Evolutionary conservation across 768 basidiomycete genomes (phyloP).

Genomic region (Leccinum fibrillosum): DNA sequence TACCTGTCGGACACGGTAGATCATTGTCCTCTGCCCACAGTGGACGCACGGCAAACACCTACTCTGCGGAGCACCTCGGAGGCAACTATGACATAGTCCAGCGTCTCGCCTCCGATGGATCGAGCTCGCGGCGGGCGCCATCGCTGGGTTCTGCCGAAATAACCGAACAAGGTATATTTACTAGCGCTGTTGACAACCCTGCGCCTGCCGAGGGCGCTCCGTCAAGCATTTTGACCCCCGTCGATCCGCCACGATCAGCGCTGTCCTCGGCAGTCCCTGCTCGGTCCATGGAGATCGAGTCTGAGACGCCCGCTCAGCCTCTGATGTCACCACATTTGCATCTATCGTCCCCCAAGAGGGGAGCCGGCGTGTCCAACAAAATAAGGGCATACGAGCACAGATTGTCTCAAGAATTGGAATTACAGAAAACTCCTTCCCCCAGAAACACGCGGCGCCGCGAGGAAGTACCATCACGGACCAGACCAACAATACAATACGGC

Average conservation of each 20-base stretch:
- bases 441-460: slow-evolving; percentile 43
- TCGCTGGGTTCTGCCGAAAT: slow-evolving; percentile 26
- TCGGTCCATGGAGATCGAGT: background rate
- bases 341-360: background rate
- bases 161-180: slow-evolving; percentile 17
- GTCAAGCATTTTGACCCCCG: slow-evolving; percentile 2
- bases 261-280: slow-evolving; percentile 2
- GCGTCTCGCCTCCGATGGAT: slow-evolving; percentile 34
- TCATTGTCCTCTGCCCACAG: slow-evolving; percentile 49
- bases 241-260: slow-evolving; percentile 21
- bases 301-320: slow-evolving; percentile 1
- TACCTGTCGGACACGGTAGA: slow-evolving; percentile 27
- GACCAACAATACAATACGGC: slow-evolving; percentile 54
- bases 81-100: slow-evolving; percentile 71
- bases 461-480: slow-evolving; percentile 39
- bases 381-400: slow-evolving; percentile 58
- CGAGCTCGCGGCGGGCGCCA: slow-evolving; percentile 20
- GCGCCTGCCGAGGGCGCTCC: slow-evolving; percentile 11
- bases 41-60: slow-evolving; percentile 64
- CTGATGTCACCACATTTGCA: background rate
- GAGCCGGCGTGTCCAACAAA: slow-evolving; percentile 43
- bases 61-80: slow-evolving; percentile 61
- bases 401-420: slow-evolving; percentile 53
- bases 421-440: slow-evolving; percentile 28
- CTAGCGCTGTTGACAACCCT: background rate